Evolutionary conservation across 2,329 filamentous ascomycete species (phyloP).

Genomic region (Penicillium occitanis): DNA sequence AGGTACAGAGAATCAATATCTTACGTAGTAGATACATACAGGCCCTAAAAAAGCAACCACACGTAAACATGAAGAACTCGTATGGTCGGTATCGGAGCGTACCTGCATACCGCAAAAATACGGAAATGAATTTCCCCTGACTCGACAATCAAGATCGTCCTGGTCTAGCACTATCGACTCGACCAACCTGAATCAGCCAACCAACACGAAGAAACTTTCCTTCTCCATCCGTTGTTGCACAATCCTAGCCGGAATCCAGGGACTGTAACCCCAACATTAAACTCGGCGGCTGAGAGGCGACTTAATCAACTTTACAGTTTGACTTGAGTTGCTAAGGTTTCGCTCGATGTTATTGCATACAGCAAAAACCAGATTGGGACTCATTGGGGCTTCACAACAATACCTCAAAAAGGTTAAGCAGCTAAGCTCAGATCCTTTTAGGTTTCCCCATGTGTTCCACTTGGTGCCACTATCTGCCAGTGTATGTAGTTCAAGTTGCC

Average conservation of each 20-base stretch:
- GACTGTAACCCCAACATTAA: background rate
- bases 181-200: background rate
- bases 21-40: too few species aligned
- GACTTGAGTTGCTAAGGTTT: background rate
- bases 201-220: background rate
- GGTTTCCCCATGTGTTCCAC: background rate
- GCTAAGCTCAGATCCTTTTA: constrained; percentile 3
- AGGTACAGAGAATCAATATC: too few species aligned
- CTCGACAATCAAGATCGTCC: background rate
- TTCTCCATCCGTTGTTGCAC: background rate
- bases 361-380: background rate
- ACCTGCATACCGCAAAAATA: constrained; percentile 1
- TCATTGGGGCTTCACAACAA: background rate
- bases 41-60: too few species aligned
- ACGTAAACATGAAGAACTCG: background rate
- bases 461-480: background rate
- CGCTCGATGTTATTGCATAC: background rate
- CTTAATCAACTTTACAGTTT: background rate
- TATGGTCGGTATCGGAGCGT: background rate
- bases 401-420: background rate
- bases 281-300: background rate
- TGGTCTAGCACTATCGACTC: background rate
- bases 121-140: background rate
- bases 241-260: background rate
- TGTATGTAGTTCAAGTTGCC: background rate